Conservation (phyloP, 352 stramenopile species). For the Globisporangium parvum region DNA sequence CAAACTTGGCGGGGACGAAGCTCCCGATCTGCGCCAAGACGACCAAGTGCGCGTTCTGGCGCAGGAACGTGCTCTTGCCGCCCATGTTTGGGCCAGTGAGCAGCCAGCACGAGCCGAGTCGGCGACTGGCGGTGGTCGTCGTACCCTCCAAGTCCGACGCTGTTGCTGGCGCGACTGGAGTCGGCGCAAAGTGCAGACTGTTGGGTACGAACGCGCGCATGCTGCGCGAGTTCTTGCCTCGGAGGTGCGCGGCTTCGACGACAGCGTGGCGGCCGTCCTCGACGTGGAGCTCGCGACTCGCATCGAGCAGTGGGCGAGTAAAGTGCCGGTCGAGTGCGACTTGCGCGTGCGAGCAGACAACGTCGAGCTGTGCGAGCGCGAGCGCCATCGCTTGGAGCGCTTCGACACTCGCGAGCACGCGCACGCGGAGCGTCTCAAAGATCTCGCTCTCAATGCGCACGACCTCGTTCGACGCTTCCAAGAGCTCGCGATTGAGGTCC, state of each 20-base stretch:
- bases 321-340: constrained; percentile 60
- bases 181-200: constrained; percentile 44
- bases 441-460: constrained; percentile 48
- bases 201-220: constrained; percentile 70
- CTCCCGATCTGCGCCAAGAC: constrained; percentile 77
- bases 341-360: constrained; percentile 61
- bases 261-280: constrained; percentile 60
- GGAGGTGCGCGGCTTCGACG: constrained; percentile 54
- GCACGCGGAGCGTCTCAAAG: constrained; percentile 32
- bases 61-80: constrained; percentile 83
- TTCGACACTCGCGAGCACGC: constrained; percentile 24
- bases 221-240: constrained; percentile 35
- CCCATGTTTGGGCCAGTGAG: constrained; percentile 88
- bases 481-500: constrained; percentile 49
- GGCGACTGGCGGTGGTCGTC: neutral
- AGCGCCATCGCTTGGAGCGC: constrained; percentile 44
- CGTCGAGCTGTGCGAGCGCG: constrained; percentile 50
- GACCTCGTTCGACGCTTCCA: constrained; percentile 52
- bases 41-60: constrained; percentile 71
- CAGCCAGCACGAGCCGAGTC: constrained; percentile 52
- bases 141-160: neutral
- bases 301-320: constrained; percentile 46
- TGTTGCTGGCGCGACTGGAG: neutral
- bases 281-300: constrained; percentile 53
- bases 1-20: constrained; percentile 74